Evolutionary conservation across 2,329 filamentous ascomycete genomes (phyloP).

Genomic region (Sporothrix inflata): DNA sequence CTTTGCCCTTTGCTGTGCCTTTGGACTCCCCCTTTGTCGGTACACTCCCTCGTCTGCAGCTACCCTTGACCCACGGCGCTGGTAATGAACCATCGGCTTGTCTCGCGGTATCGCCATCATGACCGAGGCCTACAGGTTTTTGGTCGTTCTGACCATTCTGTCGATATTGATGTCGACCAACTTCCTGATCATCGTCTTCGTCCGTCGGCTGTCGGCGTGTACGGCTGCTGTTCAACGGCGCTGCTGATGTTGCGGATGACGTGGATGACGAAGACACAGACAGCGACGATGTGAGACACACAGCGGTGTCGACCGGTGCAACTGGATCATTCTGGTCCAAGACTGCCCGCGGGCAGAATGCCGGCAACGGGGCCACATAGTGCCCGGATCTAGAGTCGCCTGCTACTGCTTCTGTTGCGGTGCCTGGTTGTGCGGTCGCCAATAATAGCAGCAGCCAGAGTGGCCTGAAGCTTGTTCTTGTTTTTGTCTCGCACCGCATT

Average conservation of each 20-base stretch:
- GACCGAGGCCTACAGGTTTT: neutral
- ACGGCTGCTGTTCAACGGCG: neutral
- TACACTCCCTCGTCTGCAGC: neutral
- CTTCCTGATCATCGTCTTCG: neutral
- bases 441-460: neutral
- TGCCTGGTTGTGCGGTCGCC: neutral
- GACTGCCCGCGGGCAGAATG: neutral
- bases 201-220: neutral
- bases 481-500: neutral
- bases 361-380: neutral
- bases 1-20: neutral
- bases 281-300: neutral
- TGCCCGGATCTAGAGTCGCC: neutral
- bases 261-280: neutral
- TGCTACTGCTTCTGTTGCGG: neutral
- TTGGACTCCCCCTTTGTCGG: neutral
- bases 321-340: neutral
- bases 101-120: neutral
- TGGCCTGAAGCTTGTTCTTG: neutral
- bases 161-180: neutral
- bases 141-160: neutral
- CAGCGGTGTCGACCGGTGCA: neutral
- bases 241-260: neutral
- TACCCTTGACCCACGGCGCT: slow-evolving; percentile 4
- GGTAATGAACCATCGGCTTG: neutral